Base-by-base conservation (phyloP, 148 eudicot species). In the Fagopyrum esculentum region DNA sequence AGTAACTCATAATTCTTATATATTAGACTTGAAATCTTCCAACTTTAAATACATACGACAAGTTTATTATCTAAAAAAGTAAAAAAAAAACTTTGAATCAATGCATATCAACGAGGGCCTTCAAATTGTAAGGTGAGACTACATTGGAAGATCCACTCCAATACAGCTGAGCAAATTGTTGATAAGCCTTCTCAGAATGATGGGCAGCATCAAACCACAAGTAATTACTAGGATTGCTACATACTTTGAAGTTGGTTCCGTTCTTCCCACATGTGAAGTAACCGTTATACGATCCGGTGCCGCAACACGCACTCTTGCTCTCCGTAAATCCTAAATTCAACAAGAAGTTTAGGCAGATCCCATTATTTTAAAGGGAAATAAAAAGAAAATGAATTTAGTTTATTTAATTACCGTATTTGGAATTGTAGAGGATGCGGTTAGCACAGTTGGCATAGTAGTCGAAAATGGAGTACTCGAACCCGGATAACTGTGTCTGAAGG, bases 191-290 rank as follows among this genome's bases (percentile, higher is more conserved):
- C 68, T 89, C 85, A 9, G 82, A 77, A 6, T 83, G 80, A 69
- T 89, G 93, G 3, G 56, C 77, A 8, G 85, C 80, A 47, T 89
- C 93, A 29, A 84, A 89, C 79, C 87, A 86, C 56, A 89, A 48
- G 66, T 84, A 66, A 3, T 86, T 83, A 46, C 49, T 81, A 0
- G 87, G 83, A 45, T 84, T 79, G 16, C 73, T 71, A 19, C 93
- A 89, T 0, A 84, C 80, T 3, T 77, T 63, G 75, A 84, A 84
- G 40, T 43, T 76, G 4, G 30, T 44, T 7, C 47, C 76, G 71
- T 75, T 78, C 76, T 74, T 78, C 45, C 74, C 80, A 48, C 86
- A 84, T 9, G 84, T 78, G 73, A 79, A 81, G 26, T 76, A 76
- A 0, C 86, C 86, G 12, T 79, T 77, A 71, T 71, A 83, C 3